Percentiles rank a stretch among this genome's conserved stretches.
These are phyloP conservation scores for Pseudocercospora musae DNA, from an alignment of 2,329 filamentous ascomycete species.

Conservation along the genomic window DNA sequence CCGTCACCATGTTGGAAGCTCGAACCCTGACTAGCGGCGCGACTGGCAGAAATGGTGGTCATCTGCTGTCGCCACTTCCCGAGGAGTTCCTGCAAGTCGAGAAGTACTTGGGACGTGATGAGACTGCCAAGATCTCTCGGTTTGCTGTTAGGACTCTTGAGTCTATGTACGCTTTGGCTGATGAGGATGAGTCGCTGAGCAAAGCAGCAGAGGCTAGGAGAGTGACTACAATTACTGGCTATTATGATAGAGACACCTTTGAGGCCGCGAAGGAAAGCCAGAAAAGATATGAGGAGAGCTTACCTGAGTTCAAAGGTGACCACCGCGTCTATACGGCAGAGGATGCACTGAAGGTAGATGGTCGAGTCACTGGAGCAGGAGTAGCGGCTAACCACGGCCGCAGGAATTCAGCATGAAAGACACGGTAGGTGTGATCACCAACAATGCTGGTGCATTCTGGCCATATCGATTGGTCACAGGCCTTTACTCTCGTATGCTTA, in stretches of 20 bases:
- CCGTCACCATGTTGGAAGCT: slow-evolving; percentile 20
- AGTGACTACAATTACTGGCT: slow-evolving; percentile 15
- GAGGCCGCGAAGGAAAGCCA: slow-evolving; percentile 12
- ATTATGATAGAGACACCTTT: slow-evolving; percentile 13
- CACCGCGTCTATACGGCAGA: slow-evolving; percentile 8
- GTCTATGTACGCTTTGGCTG: slow-evolving; percentile 12
- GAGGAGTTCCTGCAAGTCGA: slow-evolving; percentile 15
- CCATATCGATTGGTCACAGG: slow-evolving; percentile 23
- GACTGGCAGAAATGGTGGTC: slow-evolving; percentile 23
- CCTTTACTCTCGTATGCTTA: slow-evolving; percentile 14
- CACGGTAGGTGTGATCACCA: slow-evolving; percentile 17
- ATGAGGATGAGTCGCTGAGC: slow-evolving; percentile 12
- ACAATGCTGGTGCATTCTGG: slow-evolving; percentile 23
- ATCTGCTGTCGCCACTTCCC: slow-evolving; percentile 17
- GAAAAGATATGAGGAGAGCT: slow-evolving; percentile 18
- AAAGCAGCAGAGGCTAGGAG: slow-evolving; percentile 15
- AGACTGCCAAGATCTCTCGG: slow-evolving; percentile 16
- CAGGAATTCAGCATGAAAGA: slow-evolving; percentile 21
- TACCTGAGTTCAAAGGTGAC: slow-evolving; percentile 15
- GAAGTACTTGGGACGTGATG: slow-evolving; percentile 14
- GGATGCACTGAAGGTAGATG: slow-evolving; percentile 15
- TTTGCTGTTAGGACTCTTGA: slow-evolving; percentile 21
- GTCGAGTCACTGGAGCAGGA: background rate
- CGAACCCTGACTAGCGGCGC: slow-evolving; percentile 16
- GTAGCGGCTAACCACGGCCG: background rate